Conservation (phyloP, 345 rosid genomes). For the Lumnitzera littorea region DNA sequence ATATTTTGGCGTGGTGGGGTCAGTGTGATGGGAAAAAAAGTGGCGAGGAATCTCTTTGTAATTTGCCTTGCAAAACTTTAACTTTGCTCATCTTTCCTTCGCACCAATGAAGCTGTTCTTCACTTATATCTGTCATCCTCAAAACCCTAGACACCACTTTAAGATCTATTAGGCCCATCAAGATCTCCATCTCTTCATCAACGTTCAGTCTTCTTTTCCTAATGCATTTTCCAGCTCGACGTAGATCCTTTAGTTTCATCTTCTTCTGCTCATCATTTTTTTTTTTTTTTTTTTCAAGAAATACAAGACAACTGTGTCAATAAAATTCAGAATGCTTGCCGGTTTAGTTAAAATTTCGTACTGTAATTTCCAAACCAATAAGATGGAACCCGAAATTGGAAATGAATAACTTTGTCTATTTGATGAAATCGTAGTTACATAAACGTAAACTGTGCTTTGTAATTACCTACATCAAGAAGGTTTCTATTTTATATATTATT, state of each 20-base stretch:
- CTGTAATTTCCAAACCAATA: no score
- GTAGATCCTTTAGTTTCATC: constrained; percentile 71
- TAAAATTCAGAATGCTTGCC: no score
- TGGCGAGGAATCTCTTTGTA: constrained; percentile 85
- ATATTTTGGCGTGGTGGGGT: constrained; percentile 16
- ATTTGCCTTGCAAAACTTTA: constrained; percentile 52
- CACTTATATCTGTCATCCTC: constrained; percentile 62
- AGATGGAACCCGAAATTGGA: no score
- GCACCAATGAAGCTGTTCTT: constrained; percentile 86
- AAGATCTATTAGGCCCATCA: constrained; percentile 86
- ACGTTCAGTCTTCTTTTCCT: constrained; percentile 54
- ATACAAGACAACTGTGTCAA: no score
- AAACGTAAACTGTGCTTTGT: no score
- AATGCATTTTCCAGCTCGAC: constrained; percentile 58
- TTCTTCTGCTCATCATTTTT: constrained; percentile 48
- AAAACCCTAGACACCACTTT: constrained; percentile 90
- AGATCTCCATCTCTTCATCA: constrained; percentile 78
- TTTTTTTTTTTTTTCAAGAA: no score
- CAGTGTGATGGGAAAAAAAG: constrained; percentile 94
- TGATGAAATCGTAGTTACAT: no score
- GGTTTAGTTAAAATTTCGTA: no score
- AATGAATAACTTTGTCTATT: no score
- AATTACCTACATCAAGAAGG: no score
- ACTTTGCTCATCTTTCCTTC: constrained; percentile 98
- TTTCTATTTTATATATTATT: no score